These are phyloP conservation scores for Pseudogymnoascus verrucosus DNA, from an alignment of 2,329 filamentous ascomycete genomes.

Conservation along the genomic window DNA sequence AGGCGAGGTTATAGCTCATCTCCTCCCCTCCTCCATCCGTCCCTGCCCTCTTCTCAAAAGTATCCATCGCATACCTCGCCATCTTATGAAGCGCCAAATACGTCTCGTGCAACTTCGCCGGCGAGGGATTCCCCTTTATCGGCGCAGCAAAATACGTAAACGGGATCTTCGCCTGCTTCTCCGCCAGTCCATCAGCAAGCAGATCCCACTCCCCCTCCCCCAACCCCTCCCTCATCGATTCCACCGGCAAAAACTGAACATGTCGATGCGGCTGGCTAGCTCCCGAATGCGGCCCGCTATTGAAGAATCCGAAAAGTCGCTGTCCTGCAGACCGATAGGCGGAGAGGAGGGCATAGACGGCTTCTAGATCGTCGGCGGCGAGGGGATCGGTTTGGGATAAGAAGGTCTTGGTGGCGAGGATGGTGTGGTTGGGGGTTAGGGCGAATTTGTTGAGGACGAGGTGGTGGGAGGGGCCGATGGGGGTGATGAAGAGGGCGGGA, in stretches of 20 bases:
- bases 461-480: conserved; percentile 47
- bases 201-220: conserved; percentile 39
- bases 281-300: conserved; percentile 59
- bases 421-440: conserved; percentile 62
- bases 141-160: conserved; percentile 24
- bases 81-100: conserved; percentile 22
- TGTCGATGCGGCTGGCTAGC: conserved; percentile 67
- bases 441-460: conserved; percentile 71
- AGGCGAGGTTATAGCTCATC: conserved; percentile 58
- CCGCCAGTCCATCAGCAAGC: conserved; percentile 35
- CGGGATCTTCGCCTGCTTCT: conserved; percentile 19
- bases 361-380: conserved; percentile 51
- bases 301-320: conserved; percentile 34
- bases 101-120: conserved; percentile 19
- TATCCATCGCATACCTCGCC: conserved; percentile 15
- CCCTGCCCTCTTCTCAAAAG: neutral
- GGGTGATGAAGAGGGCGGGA: conserved; percentile 44
- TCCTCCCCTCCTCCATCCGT: conserved; percentile 31
- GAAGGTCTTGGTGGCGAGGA: conserved; percentile 57
- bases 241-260: conserved; percentile 61
- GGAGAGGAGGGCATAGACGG: conserved; percentile 52
- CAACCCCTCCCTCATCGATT: conserved; percentile 51
- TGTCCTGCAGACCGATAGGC: conserved; percentile 37
- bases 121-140: conserved; percentile 15
- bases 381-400: conserved; percentile 56